Percentiles rank a stretch among this genome's conserved stretches.
These are phyloP conservation scores for Canavalia gladiata DNA, from an alignment of 306 rosid species.

Conservation along the genomic window DNA sequence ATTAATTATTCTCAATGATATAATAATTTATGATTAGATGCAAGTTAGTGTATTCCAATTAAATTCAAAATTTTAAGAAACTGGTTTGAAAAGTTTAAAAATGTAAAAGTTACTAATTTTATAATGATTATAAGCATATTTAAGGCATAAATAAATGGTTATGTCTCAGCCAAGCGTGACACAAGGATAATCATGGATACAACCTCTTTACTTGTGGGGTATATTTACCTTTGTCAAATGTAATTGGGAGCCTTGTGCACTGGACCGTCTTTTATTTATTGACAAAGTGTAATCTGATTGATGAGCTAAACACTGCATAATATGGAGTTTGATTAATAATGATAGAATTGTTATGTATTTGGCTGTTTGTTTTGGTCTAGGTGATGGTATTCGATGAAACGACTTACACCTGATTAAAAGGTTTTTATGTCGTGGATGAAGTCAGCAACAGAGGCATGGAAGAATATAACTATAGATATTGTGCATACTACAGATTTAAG, in stretches of 20 bases:
- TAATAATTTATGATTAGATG: no score
- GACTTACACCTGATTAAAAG: conserved; percentile 59
- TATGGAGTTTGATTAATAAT: conserved; percentile 4
- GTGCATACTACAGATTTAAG: conserved; percentile 63
- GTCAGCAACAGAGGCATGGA: conserved; percentile 55
- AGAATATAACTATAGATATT: conserved; percentile 49
- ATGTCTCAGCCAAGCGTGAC: neutral
- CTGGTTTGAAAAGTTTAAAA: neutral
- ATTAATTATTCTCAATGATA: no score
- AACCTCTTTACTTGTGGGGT: neutral
- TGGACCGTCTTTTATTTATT: neutral
- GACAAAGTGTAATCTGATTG: conserved; percentile 7
- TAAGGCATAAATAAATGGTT: conserved; percentile 3
- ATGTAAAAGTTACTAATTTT: neutral
- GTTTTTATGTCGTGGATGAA: conserved; percentile 62
- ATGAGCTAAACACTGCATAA: conserved; percentile 15
- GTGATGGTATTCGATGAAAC: conserved; percentile 93
- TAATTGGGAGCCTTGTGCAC: neutral
- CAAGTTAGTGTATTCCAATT: no score
- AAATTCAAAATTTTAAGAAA: no score
- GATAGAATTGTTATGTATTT: conserved; percentile 25
- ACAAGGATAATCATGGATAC: neutral
- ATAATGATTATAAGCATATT: neutral
- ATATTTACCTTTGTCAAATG: neutral
- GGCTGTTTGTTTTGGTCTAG: conserved; percentile 52